Evolutionary conservation across 495 filamentous ascomycete genomes (phyloP).

Genomic region (Daldinia concentrica): DNA sequence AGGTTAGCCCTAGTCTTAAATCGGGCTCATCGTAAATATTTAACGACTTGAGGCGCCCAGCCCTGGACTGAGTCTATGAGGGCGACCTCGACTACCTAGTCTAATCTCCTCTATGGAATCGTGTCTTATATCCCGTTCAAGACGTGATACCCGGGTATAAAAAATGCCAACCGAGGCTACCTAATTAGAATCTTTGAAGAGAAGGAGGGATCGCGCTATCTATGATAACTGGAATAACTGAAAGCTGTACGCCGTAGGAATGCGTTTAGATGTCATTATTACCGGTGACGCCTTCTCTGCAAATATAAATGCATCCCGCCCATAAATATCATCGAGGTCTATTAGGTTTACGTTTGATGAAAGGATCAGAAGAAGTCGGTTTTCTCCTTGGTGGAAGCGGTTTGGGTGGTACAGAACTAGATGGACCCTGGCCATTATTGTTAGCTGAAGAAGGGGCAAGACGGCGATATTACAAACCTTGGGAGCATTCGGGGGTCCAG

Average conservation of each 20-base stretch:
- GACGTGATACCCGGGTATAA: not conserved
- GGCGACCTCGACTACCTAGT: slow-evolving; percentile 14
- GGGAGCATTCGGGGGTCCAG: slow-evolving; percentile 28
- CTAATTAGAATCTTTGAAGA: not conserved
- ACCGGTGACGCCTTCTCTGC: not conserved
- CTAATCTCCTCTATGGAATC: slow-evolving; percentile 4
- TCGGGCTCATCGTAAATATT: slow-evolving; percentile 19
- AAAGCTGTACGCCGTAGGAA: slow-evolving; percentile 16
- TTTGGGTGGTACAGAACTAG: slow-evolving; percentile 33
- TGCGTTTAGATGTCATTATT: slow-evolving; percentile 10
- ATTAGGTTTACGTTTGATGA: slow-evolving; percentile 55
- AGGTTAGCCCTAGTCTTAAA: slow-evolving; percentile 8
- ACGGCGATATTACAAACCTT: slow-evolving; percentile 30
- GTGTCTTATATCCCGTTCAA: not conserved
- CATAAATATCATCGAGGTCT: slow-evolving; percentile 25
- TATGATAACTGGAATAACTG: not conserved
- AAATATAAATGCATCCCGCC: not conserved
- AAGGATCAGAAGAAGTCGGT: slow-evolving; percentile 50
- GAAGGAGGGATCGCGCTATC: not conserved
- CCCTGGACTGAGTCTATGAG: slow-evolving; percentile 16
- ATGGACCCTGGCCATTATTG: slow-evolving; percentile 33
- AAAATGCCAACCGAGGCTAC: not conserved
- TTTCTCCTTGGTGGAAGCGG: slow-evolving; percentile 47
- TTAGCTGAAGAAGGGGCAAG: slow-evolving; percentile 18
- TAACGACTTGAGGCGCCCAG: not conserved